These are phyloP conservation scores for Keqinozyma sinolaborantium DNA, from an alignment of 1,139 yeast genomes.

Conservation along the genomic window DNA sequence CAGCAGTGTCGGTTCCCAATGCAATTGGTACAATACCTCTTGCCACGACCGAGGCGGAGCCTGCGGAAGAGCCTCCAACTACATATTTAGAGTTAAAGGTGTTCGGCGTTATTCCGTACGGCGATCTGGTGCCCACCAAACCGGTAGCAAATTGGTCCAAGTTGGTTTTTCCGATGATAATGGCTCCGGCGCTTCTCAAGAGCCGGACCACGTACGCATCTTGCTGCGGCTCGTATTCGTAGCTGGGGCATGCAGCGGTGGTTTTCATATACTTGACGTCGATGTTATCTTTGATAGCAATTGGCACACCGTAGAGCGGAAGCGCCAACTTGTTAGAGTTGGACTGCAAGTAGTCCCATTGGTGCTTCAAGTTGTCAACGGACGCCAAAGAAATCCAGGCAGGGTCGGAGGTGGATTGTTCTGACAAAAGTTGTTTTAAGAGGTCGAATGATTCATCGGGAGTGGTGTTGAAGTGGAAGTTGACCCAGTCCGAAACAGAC, in stretches of 20 bases:
- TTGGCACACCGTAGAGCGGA: conserved; percentile 86
- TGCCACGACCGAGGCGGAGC: conserved; percentile 89
- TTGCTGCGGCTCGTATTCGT: conserved; percentile 56
- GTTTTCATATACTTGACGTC: conserved; percentile 81
- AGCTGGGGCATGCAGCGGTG: conserved; percentile 94
- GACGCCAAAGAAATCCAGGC: conserved; percentile 87
- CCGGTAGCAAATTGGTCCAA: conserved; percentile 97
- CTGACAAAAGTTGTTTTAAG: conserved; percentile 43
- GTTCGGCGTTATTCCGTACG: conserved; percentile 84
- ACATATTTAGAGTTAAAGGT: conserved; percentile 75
- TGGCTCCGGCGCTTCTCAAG: conserved; percentile 82
- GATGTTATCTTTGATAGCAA: conserved; percentile 92
- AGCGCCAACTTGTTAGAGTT: conserved; percentile 47
- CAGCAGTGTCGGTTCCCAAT: conserved; percentile 97
- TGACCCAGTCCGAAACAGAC: conserved; percentile 59
- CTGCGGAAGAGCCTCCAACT: conserved; percentile 93
- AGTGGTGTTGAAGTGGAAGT: conserved; percentile 61
- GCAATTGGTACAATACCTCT: conserved; percentile 86
- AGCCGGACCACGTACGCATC: conserved; percentile 75
- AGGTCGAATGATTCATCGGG: conserved; percentile 57
- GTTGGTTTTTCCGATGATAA: conserved; percentile 87
- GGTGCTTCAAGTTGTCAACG: conserved; percentile 58
- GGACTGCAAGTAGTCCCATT: conserved; percentile 75
- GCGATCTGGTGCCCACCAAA: conserved; percentile 89
- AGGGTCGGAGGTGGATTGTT: conserved; percentile 57